Evolutionary conservation across 331 rosid genomes (phyloP).

Genomic region (Erythrophleum ivorense): DNA sequence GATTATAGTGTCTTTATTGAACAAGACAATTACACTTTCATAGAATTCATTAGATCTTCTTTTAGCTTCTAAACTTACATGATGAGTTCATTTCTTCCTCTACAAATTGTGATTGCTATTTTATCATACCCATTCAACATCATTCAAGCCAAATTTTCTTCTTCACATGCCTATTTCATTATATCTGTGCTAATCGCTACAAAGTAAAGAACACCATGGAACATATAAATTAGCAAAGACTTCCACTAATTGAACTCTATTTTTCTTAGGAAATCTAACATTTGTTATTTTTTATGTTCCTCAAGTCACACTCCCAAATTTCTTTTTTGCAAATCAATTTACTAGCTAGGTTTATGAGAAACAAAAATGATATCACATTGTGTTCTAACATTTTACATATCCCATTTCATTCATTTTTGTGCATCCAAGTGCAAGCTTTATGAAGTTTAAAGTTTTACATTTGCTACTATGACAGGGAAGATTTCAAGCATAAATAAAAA

Average conservation of each 20-base stretch:
- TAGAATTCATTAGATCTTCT: conserved; percentile 1
- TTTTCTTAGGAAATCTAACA: not conserved
- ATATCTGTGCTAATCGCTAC: conserved; percentile 62
- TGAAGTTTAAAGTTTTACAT: conserved; percentile 66
- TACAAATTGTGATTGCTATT: conserved; percentile 49
- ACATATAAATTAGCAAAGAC: not conserved
- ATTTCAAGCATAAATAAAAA: conserved; percentile 50
- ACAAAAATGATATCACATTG: not conserved
- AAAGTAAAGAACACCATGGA: conserved; percentile 44
- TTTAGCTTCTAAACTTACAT: not conserved
- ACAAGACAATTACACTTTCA: conserved; percentile 40
- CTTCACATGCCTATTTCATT: conserved; percentile 54
- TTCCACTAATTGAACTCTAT: not conserved
- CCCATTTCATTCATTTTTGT: not conserved
- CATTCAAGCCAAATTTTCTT: conserved; percentile 58
- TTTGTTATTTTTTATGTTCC: not conserved
- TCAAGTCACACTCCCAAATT: conserved; percentile 74
- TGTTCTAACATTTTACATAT: not conserved
- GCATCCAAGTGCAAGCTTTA: conserved; percentile 63
- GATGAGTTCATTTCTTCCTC: conserved; percentile 21
- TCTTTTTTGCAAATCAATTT: conserved; percentile 73
- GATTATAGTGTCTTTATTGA: conserved; percentile 59
- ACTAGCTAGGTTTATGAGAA: conserved; percentile 65
- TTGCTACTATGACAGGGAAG: conserved; percentile 73
- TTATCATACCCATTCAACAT: conserved; percentile 62